Base-by-base conservation (phyloP, 2,329 filamentous ascomycete species). In the Boeremia exigua region DNA sequence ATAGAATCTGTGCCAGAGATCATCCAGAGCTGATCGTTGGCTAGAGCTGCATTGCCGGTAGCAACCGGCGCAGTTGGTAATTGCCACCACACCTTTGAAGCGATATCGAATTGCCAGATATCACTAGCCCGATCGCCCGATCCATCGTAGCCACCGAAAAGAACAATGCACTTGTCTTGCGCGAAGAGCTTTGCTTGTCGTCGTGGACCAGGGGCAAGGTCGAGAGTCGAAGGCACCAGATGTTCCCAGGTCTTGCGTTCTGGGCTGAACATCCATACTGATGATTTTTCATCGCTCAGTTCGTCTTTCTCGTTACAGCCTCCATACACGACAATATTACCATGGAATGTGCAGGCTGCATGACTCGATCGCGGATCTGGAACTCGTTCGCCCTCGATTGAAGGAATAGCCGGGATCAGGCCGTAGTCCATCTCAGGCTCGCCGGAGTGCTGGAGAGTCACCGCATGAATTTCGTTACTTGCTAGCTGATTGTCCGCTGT, bases 221-320 rank as follows among this genome's bases (percentile, higher is more conserved):
- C 54, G 6, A 49, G 48, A 9, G 56, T 60, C n/a, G 61, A 61
- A 14, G 63, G 51, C 17, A 46, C 40, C 10, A 66, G 45, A 10
- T 67, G 43, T 33, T 62, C 55, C 72, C 72, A 75, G 56, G 34
- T 64, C 59, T 61, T 72, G 40, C 56, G 60, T 43, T 54, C 64
- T 14, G 66, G 72, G 51, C 73, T 71, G 61, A 76, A 80, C 0
- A 77, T 61, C 78, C 78, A 80, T n/a, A 80, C 53, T 4, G 66
- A 65, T 1, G 74, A 70, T 4, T 71, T 65, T 29, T 74, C 70
- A 14, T 77, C 71, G 19, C 78, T 68, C 3, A 73, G 61, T 3
- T 67, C 46, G 1, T 69, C 72, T 0, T 54, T 50, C 14, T 71
- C 64, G 25, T 75, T 67, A 8, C 67, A 63, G 2, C 78, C 78